Conservation (phyloP, 345 rosid genomes). For the Citrus reticulata region DNA sequence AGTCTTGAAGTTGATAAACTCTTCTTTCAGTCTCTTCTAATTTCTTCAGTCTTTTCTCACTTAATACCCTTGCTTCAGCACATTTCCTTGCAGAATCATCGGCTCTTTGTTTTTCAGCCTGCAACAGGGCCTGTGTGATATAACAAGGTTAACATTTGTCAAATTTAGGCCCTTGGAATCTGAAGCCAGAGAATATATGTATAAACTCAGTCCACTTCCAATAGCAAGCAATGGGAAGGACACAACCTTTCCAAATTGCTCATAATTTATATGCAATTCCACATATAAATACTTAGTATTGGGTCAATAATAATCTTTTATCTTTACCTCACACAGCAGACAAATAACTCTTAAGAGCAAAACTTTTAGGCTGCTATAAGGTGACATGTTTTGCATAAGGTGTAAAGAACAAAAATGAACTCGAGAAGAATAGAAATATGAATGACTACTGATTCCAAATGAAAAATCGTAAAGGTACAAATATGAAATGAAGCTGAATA, state of each 20-base stretch:
- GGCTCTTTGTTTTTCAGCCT: conserved; percentile 70
- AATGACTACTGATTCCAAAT: conserved; percentile 2
- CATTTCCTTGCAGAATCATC: conserved; percentile 62
- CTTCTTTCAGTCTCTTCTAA: conserved; percentile 72
- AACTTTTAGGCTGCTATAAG: neutral
- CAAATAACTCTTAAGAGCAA: neutral
- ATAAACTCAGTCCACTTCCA: conserved; percentile 2
- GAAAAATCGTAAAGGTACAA: neutral
- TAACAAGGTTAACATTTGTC: neutral
- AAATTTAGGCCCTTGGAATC: neutral
- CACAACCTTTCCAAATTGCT: neutral
- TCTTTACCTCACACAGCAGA: neutral
- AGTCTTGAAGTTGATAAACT: conserved; percentile 72
- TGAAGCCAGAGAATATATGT: neutral
- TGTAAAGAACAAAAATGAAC: neutral
- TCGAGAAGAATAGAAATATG: neutral
- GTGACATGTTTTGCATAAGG: neutral
- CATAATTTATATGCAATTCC: neutral
- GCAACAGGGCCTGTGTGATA: conserved; percentile 46
- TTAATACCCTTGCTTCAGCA: conserved; percentile 53
- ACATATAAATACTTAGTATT: neutral
- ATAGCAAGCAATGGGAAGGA: neutral
- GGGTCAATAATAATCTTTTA: neutral
- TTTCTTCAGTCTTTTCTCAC: conserved; percentile 65
- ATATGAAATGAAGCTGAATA: neutral